phyloP scores from a whole-genome alignment of 1,284 basidiomycete species.

The Fomes fomentarius region DNA sequence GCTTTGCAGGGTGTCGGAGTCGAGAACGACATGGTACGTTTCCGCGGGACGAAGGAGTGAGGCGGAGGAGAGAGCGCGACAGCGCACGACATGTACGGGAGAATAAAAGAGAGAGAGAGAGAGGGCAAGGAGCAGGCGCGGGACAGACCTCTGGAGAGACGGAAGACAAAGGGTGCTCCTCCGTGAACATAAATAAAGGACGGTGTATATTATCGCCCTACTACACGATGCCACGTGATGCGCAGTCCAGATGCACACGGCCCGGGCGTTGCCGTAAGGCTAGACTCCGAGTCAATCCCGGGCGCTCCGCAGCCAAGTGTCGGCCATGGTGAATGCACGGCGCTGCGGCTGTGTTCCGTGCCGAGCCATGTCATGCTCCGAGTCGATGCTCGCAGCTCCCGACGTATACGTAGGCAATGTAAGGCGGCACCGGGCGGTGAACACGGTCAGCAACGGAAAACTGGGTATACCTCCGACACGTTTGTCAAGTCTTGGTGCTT shows the following conservation, averaged over 20 bases:
- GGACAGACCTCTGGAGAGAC: constrained; percentile 22
- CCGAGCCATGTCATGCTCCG: neutral
- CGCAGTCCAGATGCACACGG: constrained; percentile 2
- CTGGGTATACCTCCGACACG: neutral
- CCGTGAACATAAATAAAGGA: constrained; percentile 22
- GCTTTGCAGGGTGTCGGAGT: constrained; percentile 30
- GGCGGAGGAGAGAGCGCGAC: constrained; percentile 12
- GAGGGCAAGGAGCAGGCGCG: constrained; percentile 15
- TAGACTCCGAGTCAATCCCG: constrained; percentile 11
- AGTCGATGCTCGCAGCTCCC: neutral
- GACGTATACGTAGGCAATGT: too few relatives aligned
- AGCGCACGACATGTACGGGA: constrained; percentile 29
- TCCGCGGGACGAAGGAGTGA: constrained; percentile 27
- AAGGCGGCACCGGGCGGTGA: constrained; percentile 4
- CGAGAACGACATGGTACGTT: constrained; percentile 40
- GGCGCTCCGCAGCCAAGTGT: constrained; percentile 15
- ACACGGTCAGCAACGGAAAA: neutral
- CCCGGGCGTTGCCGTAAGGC: constrained; percentile 14
- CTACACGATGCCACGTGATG: constrained; percentile 26
- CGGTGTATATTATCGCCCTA: constrained; percentile 21
- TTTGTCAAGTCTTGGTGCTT: constrained; percentile 4
- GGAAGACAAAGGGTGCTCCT: constrained; percentile 27
- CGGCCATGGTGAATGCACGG: constrained; percentile 25
- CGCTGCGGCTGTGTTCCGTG: constrained; percentile 28
- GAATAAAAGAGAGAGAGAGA: constrained; percentile 19